Evolutionary conservation across 2,329 filamentous ascomycete genomes (phyloP).

Genomic region (Cercospora zeae-maydis): DNA sequence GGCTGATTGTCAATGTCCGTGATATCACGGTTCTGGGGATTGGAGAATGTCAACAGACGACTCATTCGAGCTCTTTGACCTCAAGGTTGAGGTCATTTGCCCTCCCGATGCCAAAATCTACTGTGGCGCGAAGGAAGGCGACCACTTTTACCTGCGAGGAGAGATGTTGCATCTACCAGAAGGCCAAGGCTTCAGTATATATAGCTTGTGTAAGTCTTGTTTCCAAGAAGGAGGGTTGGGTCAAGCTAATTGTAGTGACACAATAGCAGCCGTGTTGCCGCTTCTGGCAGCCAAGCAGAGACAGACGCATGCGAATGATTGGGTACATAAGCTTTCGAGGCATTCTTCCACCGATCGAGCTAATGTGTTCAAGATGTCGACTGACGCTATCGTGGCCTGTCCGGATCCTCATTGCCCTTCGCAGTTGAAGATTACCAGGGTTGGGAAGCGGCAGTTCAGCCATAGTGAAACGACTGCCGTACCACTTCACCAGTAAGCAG

Average conservation of each 20-base stretch:
- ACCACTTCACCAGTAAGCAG: neutral
- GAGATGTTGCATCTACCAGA: slow-evolving; percentile 26
- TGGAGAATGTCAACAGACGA: slow-evolving; percentile 10
- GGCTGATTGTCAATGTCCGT: too few species aligned
- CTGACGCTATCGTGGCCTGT: slow-evolving; percentile 24
- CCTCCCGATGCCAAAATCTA: slow-evolving; percentile 22
- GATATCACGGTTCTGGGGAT: neutral
- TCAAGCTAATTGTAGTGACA: neutral
- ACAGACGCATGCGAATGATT: slow-evolving; percentile 21
- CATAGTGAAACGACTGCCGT: slow-evolving; percentile 26
- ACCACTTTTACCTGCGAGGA: slow-evolving; percentile 24
- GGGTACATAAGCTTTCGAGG: neutral
- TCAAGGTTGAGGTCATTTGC: slow-evolving; percentile 24
- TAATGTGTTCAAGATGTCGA: slow-evolving; percentile 15
- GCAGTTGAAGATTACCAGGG: slow-evolving; percentile 19
- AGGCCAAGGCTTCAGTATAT: slow-evolving; percentile 26
- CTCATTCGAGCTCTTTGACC: slow-evolving; percentile 20
- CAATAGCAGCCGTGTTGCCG: slow-evolving; percentile 24
- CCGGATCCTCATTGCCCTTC: slow-evolving; percentile 23
- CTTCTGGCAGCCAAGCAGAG: slow-evolving; percentile 26
- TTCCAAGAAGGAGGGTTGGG: neutral
- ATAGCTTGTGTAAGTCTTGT: slow-evolving; percentile 21
- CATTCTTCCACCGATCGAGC: neutral
- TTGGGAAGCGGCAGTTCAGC: slow-evolving; percentile 16
- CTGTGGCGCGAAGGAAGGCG: slow-evolving; percentile 24